Conservation (phyloP, 2,329 filamentous ascomycete genomes). For the Talaromyces sp. region DNA sequence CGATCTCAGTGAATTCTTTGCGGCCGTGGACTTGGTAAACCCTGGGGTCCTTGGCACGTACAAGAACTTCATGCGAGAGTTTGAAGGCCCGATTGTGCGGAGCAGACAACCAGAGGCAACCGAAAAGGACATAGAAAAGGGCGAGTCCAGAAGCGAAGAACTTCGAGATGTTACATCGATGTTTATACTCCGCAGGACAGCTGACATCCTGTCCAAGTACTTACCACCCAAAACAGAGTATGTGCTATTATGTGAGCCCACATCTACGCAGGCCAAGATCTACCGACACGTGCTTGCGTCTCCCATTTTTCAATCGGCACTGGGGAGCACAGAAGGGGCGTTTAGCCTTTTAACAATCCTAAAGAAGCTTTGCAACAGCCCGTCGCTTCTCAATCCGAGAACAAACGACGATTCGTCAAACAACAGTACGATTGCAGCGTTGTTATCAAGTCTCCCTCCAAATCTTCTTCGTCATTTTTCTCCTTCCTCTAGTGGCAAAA, state of each 20-base stretch:
- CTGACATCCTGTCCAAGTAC: slow-evolving; percentile 61
- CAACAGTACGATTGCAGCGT: slow-evolving; percentile 41
- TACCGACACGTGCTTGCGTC: slow-evolving; percentile 62
- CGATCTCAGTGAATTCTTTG: slow-evolving; percentile 62
- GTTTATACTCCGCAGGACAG: slow-evolving; percentile 62
- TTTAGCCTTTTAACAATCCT: slow-evolving; percentile 66
- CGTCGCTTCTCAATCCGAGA: slow-evolving; percentile 54
- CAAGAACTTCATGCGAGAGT: slow-evolving; percentile 58
- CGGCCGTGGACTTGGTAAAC: slow-evolving; percentile 65
- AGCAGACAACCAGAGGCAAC: slow-evolving; percentile 61
- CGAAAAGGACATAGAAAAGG: slow-evolving; percentile 57
- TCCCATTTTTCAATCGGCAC: slow-evolving; percentile 55
- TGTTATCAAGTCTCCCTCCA: slow-evolving; percentile 51
- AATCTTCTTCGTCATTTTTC: slow-evolving; percentile 50
- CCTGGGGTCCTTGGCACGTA: slow-evolving; percentile 60
- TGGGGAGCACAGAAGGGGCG: slow-evolving; percentile 58
- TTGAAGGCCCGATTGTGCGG: slow-evolving; percentile 59
- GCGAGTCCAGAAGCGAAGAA: slow-evolving; percentile 57
- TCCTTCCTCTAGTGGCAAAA: slow-evolving; percentile 58
- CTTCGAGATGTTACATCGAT: slow-evolving; percentile 55
- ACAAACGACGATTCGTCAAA: slow-evolving; percentile 40
- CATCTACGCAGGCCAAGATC: slow-evolving; percentile 53
- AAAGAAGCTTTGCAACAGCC: slow-evolving; percentile 71
- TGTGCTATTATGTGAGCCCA: slow-evolving; percentile 61
- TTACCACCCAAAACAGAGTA: slow-evolving; percentile 64